Conservation (phyloP, 805 yeast genomes). For the Yarrowia sp. region DNA sequence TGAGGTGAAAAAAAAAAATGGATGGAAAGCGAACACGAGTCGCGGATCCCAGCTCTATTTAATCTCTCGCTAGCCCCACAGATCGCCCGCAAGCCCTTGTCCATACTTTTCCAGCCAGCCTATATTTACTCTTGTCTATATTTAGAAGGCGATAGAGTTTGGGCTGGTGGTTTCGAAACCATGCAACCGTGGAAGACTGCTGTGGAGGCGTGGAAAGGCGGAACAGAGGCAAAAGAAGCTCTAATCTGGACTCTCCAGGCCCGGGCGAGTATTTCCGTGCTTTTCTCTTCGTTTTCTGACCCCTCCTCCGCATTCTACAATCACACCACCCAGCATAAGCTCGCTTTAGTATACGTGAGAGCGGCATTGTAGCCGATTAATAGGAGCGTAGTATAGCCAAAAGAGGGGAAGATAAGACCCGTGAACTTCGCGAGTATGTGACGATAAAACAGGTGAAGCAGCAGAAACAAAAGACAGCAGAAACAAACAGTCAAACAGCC, state of each 20-base stretch:
- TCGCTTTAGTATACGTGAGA: neutral
- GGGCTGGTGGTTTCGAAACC: conserved; percentile 22
- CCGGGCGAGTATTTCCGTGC: neutral
- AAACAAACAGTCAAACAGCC: too few species aligned
- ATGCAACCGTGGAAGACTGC: too few species aligned
- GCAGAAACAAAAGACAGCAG: too few species aligned
- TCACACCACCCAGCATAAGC: neutral
- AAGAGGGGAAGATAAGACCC: conserved; percentile 13
- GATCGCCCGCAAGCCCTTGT: neutral
- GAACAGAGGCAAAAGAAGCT: too few species aligned
- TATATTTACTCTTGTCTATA: conserved; percentile 21
- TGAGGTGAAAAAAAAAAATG: neutral
- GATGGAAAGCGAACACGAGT: too few species aligned
- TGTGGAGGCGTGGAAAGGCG: neutral
- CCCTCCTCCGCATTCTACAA: too few species aligned
- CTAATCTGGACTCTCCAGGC: neutral
- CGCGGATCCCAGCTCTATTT: too few species aligned
- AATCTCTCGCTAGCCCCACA: neutral
- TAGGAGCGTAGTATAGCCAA: neutral
- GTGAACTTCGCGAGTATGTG: too few species aligned
- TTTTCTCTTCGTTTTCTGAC: neutral
- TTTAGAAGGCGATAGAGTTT: conserved; percentile 9
- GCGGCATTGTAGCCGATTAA: neutral
- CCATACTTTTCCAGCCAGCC: conserved; percentile 18
- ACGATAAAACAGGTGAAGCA: too few species aligned